Percentiles rank a stretch among this genome's conserved stretches.
Conservation (phyloP, 495 filamentous ascomycete species). For the Aspergillus cavernicola region DNA sequence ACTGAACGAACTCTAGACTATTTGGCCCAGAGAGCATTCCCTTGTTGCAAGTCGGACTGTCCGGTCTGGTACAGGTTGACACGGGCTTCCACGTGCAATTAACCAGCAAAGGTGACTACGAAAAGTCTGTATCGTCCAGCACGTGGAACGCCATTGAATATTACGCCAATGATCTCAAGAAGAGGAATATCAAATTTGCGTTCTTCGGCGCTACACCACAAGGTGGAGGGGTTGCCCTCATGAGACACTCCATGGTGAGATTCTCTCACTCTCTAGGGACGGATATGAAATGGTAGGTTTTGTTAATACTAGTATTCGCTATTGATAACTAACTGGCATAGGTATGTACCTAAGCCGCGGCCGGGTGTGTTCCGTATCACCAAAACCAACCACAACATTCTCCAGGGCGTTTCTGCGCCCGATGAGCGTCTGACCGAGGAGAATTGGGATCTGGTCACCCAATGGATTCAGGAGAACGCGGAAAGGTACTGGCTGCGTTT, state of each 20-base stretch:
- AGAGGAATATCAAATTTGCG: conserved; percentile 65
- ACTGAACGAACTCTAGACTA: conserved; percentile 46
- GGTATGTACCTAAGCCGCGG: conserved; percentile 77
- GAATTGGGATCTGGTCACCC: conserved; percentile 56
- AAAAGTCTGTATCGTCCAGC: conserved; percentile 52
- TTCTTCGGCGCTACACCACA: conserved; percentile 87
- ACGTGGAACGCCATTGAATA: conserved; percentile 70
- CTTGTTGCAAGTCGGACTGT: conserved; percentile 68
- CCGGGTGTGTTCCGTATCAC: conserved; percentile 84
- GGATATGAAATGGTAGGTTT: conserved; percentile 68
- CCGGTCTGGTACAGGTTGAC: conserved; percentile 75
- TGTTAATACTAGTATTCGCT: not conserved
- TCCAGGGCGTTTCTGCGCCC: conserved; percentile 72
- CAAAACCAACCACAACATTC: conserved; percentile 89
- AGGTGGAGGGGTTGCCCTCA: conserved; percentile 82
- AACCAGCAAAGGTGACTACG: conserved; percentile 59
- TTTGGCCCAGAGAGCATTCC: conserved; percentile 75
- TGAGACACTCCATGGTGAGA: conserved; percentile 80
- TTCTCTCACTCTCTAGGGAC: conserved; percentile 67
- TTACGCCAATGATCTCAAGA: conserved; percentile 64
- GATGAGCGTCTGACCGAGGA: conserved; percentile 57
- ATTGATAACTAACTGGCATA: conserved; percentile 15
- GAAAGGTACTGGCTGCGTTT: conserved; percentile 69
- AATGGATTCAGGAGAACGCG: conserved; percentile 78
- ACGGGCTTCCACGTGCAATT: conserved; percentile 59